These are phyloP conservation scores for Sambucus nigra DNA, from an alignment of 129 eudicot species.

Conservation along the genomic window DNA sequence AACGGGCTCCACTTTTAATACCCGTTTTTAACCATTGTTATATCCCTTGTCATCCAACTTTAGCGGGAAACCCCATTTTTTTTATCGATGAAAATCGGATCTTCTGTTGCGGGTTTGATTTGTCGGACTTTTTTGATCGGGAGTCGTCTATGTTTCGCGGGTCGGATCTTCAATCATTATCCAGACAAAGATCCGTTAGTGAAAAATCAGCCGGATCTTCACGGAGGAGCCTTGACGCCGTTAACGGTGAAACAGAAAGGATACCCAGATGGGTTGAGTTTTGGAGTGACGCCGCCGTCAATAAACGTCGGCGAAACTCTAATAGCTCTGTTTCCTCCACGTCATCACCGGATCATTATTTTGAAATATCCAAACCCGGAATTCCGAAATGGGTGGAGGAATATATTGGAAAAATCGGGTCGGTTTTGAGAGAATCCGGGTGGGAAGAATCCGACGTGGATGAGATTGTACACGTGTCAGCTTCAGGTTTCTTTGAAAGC, in stretches of 20 bases:
- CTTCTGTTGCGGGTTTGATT: slow-evolving; percentile 82
- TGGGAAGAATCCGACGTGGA: slow-evolving; percentile 73
- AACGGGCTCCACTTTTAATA: slow-evolving; percentile 67
- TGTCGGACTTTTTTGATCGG: slow-evolving; percentile 69
- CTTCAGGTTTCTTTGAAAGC: slow-evolving; percentile 66
- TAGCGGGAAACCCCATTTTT: slow-evolving; percentile 89
- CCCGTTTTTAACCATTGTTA: slow-evolving; percentile 86
- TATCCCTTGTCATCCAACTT: slow-evolving; percentile 70
- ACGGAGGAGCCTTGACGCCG: slow-evolving; percentile 45
- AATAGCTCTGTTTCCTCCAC: slow-evolving; percentile 46
- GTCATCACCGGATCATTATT: slow-evolving; percentile 59
- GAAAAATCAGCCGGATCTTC: slow-evolving; percentile 27
- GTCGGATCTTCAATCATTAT: slow-evolving; percentile 13
- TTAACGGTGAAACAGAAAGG: slow-evolving; percentile 14
- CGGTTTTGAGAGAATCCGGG: slow-evolving; percentile 63
- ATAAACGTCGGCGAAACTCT: slow-evolving; percentile 49
- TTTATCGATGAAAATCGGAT: slow-evolving; percentile 76
- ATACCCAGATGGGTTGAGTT: slow-evolving; percentile 91
- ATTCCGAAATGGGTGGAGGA: slow-evolving; percentile 71
- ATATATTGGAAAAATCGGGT: slow-evolving; percentile 56
- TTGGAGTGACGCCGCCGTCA: slow-evolving; percentile 86
- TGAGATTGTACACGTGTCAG: slow-evolving; percentile 52
- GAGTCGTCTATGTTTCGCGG: slow-evolving; percentile 37
- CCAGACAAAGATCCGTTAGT: slow-evolving; percentile 32
- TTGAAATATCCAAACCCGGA: slow-evolving; percentile 46